These are phyloP conservation scores for Massariosphaeria phaeospora DNA, from an alignment of 495 filamentous ascomycete genomes.

Conservation along the genomic window DNA sequence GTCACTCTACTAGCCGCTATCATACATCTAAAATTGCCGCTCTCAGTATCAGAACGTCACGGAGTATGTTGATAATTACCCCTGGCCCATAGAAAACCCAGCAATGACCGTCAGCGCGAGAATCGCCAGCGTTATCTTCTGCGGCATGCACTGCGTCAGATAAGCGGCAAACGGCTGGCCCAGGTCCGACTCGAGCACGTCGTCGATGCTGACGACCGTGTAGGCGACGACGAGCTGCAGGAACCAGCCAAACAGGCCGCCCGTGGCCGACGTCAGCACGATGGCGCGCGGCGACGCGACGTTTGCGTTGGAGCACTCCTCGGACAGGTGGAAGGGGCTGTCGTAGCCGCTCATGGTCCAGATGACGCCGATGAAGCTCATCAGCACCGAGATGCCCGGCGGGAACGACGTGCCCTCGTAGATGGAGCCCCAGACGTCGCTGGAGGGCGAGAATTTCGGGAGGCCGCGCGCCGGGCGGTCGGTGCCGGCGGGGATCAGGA, in stretches of 20 bases:
- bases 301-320: constrained; percentile 74
- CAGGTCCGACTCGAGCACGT: constrained; percentile 57
- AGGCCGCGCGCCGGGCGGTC: constrained; percentile 45
- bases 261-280: constrained; percentile 62
- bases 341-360: constrained; percentile 70
- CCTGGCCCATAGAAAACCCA: constrained; percentile 77
- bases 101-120: constrained; percentile 68
- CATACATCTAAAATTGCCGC: too few relatives aligned
- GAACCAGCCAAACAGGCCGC: constrained; percentile 69
- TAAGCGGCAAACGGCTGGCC: constrained; percentile 77
- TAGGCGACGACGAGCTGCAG: constrained; percentile 77
- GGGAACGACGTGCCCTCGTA: constrained; percentile 67
- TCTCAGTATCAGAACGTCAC: too few relatives aligned
- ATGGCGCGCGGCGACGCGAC: constrained; percentile 74
- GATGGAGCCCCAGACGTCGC: constrained; percentile 66
- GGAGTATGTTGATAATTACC: too few relatives aligned
- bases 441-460: constrained; percentile 60
- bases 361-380: constrained; percentile 69
- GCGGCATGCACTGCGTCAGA: constrained; percentile 62
- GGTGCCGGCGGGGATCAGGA: constrained; percentile 63
- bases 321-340: constrained; percentile 68
- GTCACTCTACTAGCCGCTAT: constrained; percentile 73
- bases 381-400: constrained; percentile 64
- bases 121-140: constrained; percentile 61
- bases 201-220: constrained; percentile 64